Evolutionary conservation across 768 basidiomycete genomes (phyloP), one percentile per base, ranked within the genome.

Genomic region (Calocybe cyanea): DNA sequence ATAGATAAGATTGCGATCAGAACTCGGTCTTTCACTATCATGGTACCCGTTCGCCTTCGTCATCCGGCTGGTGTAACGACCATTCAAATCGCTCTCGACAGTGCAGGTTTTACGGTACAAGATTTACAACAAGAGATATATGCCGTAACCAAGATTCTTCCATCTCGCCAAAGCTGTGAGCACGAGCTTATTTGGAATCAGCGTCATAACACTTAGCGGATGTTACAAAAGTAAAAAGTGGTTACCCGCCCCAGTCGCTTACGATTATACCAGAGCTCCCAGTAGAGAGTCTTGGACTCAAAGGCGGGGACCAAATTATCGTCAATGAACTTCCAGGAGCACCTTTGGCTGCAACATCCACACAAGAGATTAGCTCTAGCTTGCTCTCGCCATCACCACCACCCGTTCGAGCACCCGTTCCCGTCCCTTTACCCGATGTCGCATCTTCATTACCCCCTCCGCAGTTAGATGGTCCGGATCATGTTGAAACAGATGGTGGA

Each of bases 31-130:
- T 36, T 42, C 43, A 43, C 24, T 33, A 50, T 46, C 43, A 89
- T 90, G 88, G 77, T 81, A 7, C 77, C 80, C 35, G 53, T 95
- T 31, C 84, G 93, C 19, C 70, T 97, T 2, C 78, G 93, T 49
- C 86, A 93, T 64, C 88, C 93, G 11, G 79, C 84, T 58, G 93
- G 93, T 23, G 80, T 89, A 21, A 70, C 83, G 7, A 91, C 91
- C 7, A 69, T 96, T 45, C 75, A 90, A 38, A 65, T 92, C 30
- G 75, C 84, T 46, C 66, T 84, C 52, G 72, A 80, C 45, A 50
- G 55, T 36, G 60, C 70, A 19, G 59, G 66, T 38, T 73, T 77
- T 39, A 84, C 86, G 1, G 83, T 96, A 3, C 76, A 75, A 44
- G 83, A 91, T 52, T 75, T 97, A 0, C 83, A 84, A 57, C 81